Base-by-base conservation (phyloP, 345 rosid species). In the Schrenkiella parvula region DNA sequence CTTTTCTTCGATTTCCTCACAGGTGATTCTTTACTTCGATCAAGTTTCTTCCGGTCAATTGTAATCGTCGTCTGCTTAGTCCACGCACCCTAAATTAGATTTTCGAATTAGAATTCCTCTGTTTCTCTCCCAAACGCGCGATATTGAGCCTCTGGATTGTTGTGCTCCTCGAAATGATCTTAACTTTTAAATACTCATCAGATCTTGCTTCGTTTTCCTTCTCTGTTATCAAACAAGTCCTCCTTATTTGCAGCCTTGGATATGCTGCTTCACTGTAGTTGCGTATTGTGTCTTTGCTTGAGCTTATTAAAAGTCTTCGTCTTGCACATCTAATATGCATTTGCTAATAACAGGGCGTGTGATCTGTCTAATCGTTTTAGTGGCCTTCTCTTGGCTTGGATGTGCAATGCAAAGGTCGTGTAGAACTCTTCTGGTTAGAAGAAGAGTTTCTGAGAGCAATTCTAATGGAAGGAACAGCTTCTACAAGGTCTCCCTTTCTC, bases 351-450 rank as follows among this genome's bases (percentile, higher is more conserved):
- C 69, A 59, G 73, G 53, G 50, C 26, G 19, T 35, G 31, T 18
- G 70, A 29, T 63, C 76, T 18, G 12, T 28, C 1, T 18, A 21
- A 6, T 35, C 34, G 1, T 25, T 57, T 32, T 39, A 13, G 22
- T 34, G 47, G 13, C 57, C 9, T 11, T 14, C 57, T 64, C 13
- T 38, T 56, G 67, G 47, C 68, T 51, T 84, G 81, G 82, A 86
- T 91, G 92, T 87, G 85, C 82, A 64, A 95, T 95, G 99, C 95
- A 78, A 86, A 86, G 87, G 72, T 85, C 88, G 48, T 88, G 91
- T 72, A 82, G 65, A 84, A 88, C 87, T 88, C 87, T 86, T 88
- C 87, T 78, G 42, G 73, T 59, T 42, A 82, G 87, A 79, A 86
- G 89, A 79, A 86, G 92, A 81, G 89, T 88, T 78, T 80, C 53